Conservation (phyloP, 768 basidiomycete genomes). For the Macrolepiota albuminosa region DNA sequence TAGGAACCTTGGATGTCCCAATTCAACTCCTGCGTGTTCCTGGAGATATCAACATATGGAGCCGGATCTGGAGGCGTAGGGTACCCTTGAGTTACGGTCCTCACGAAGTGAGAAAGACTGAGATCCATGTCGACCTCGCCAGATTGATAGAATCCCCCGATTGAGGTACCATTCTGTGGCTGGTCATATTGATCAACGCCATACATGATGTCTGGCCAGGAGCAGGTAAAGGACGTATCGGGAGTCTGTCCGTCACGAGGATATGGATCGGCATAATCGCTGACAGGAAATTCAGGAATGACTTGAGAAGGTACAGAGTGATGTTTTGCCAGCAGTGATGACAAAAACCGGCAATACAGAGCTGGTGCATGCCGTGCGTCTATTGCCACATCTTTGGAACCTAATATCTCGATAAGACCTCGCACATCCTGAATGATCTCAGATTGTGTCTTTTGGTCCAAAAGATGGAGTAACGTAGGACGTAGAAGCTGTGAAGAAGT, state of each 20-base stretch:
- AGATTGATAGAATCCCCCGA: constrained; percentile 2
- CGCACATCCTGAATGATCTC: constrained; percentile 40
- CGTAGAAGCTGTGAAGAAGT: constrained; percentile 38
- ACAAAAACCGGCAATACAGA: constrained; percentile 53
- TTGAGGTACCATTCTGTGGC: not conserved
- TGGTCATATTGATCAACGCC: not conserved
- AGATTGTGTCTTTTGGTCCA: constrained; percentile 32
- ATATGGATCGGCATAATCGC: constrained; percentile 18
- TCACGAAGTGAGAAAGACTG: constrained; percentile 41
- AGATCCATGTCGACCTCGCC: constrained; percentile 41
- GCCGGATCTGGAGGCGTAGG: constrained; percentile 6
- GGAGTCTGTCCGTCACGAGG: constrained; percentile 15
- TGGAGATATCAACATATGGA: constrained; percentile 1
- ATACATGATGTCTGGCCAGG: constrained; percentile 40
- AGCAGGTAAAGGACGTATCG: constrained; percentile 28
- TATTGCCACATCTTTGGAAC: constrained; percentile 45
- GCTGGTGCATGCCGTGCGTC: constrained; percentile 54
- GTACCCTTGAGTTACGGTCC: constrained; percentile 25
- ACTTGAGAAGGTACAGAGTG: constrained; percentile 7
- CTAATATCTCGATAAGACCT: constrained; percentile 40
- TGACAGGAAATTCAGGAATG: not conserved
- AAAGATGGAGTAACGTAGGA: constrained; percentile 39
- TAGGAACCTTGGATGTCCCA: constrained; percentile 7
- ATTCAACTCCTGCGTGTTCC: not conserved
- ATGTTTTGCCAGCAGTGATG: constrained; percentile 40